phyloP scores from a whole-genome alignment of 2,329 filamentous ascomycete species.

The Colletotrichum orchidophilum region DNA sequence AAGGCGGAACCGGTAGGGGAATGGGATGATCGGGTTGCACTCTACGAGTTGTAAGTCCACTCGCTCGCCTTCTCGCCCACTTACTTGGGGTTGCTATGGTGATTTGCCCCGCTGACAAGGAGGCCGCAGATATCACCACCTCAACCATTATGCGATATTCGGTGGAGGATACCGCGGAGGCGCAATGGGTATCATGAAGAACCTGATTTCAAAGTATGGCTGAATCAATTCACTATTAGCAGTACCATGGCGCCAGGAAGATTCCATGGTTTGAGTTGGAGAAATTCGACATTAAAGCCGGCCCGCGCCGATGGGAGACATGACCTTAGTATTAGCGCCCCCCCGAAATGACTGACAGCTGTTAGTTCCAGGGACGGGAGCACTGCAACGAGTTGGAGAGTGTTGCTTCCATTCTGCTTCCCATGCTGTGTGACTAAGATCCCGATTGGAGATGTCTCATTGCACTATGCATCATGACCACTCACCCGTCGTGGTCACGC shows the following conservation, averaged over 20 bases:
- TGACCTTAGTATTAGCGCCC: neutral
- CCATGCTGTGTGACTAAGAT: neutral
- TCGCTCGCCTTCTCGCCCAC: neutral
- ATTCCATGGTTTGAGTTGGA: neutral
- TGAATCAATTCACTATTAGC: neutral
- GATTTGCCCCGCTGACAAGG: constrained; percentile 34
- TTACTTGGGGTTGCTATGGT: neutral
- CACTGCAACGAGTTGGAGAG: neutral
- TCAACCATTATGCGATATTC: constrained; percentile 90
- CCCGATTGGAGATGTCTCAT: neutral
- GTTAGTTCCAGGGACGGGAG: neutral
- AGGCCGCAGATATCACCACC: constrained; percentile 77
- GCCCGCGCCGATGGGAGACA: constrained; percentile 23
- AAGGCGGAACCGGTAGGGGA: constrained; percentile 84
- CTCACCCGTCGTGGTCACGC: constrained; percentile 23
- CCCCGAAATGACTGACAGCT: neutral
- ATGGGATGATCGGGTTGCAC: constrained; percentile 81
- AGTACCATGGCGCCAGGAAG: neutral
- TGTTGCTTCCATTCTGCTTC: neutral
- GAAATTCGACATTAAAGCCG: constrained; percentile 14
- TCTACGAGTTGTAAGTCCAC: constrained; percentile 82
- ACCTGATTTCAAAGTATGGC: constrained; percentile 77
- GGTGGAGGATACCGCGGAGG: constrained; percentile 80
- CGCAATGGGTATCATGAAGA: constrained; percentile 82
- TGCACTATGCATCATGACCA: neutral